These are phyloP conservation scores for Groenewaldozyma salmanticensis DNA, from an alignment of 805 yeast species.

Conservation along the genomic window DNA sequence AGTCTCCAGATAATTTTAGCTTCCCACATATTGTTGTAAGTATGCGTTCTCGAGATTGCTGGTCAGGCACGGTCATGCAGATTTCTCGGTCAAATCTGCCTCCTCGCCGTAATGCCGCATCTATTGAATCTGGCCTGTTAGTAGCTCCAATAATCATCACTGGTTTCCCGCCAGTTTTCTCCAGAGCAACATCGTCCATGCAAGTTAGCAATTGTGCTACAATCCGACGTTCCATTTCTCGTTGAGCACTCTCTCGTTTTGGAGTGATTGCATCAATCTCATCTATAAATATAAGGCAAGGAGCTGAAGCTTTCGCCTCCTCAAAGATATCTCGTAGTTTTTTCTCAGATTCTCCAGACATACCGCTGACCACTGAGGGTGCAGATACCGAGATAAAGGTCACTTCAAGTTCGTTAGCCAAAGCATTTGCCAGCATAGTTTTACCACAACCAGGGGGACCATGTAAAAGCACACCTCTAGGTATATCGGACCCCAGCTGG, in stretches of 20 bases:
- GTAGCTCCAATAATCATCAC: slow-evolving; percentile 95
- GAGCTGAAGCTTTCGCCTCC: slow-evolving; percentile 84
- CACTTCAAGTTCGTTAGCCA: slow-evolving; percentile 90
- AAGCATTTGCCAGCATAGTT: slow-evolving; percentile 85
- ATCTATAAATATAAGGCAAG: slow-evolving; percentile 87
- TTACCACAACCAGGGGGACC: slow-evolving; percentile 97
- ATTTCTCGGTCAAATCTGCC: slow-evolving; percentile 96
- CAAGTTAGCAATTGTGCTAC: slow-evolving; percentile 93
- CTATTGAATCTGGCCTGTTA: slow-evolving; percentile 90
- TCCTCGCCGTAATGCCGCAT: slow-evolving; percentile 90
- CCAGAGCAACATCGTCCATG: slow-evolving; percentile 85
- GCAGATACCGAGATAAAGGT: slow-evolving; percentile 89
- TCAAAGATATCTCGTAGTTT: slow-evolving; percentile 87
- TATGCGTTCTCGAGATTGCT: slow-evolving; percentile 66
- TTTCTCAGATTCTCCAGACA: slow-evolving; percentile 98
- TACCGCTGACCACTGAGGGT: slow-evolving; percentile 93
- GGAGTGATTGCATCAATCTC: slow-evolving; percentile 98
- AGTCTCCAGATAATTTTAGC: slow-evolving; percentile 54
- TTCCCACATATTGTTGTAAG: slow-evolving; percentile 60
- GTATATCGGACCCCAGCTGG: slow-evolving; percentile 89
- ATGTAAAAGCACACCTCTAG: slow-evolving; percentile 85
- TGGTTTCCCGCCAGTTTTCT: slow-evolving; percentile 85
- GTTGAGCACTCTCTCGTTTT: slow-evolving; percentile 92
- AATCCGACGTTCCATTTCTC: slow-evolving; percentile 96
- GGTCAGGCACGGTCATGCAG: slow-evolving; percentile 89